phyloP scores from a whole-genome alignment of 2,329 filamentous ascomycete genomes.

The Pseudonectria buxi region DNA sequence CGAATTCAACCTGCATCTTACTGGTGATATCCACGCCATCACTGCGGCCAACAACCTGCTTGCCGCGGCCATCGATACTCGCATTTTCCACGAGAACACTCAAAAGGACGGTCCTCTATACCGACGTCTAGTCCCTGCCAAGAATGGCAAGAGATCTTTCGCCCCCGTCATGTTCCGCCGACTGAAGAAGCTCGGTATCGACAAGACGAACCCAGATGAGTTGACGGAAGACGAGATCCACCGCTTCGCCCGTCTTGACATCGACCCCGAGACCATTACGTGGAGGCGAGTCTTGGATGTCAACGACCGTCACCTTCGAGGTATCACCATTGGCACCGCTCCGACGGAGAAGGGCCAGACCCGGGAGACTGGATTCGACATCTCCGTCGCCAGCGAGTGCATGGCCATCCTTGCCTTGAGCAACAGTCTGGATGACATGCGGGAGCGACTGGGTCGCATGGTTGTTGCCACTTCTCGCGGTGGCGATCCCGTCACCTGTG shows the following conservation, averaged over 20 bases:
- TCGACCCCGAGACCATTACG: conserved; percentile 94
- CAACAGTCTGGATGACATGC: conserved; percentile 80
- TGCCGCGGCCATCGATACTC: conserved; percentile 91
- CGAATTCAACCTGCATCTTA: conserved; percentile 97
- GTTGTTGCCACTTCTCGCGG: conserved; percentile 80
- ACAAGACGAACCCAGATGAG: conserved; percentile 88
- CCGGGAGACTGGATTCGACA: conserved; percentile 90
- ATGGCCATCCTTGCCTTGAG: conserved; percentile 97
- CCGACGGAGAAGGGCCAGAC: conserved; percentile 84
- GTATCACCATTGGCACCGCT: conserved; percentile 81
- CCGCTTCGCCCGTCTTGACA: conserved; percentile 88
- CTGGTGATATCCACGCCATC: conserved; percentile 96
- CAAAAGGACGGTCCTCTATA: conserved; percentile 88
- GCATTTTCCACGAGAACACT: conserved; percentile 96
- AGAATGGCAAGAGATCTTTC: conserved; percentile 85
- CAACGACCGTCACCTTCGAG: conserved; percentile 89
- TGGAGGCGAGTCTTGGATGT: conserved; percentile 96
- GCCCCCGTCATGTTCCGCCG: conserved; percentile 86
- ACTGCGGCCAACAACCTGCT: conserved; percentile 95
- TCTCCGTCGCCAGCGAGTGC: conserved; percentile 93
- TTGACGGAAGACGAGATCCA: conserved; percentile 83
- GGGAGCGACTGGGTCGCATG: conserved; percentile 90
- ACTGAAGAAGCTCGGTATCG: conserved; percentile 90
- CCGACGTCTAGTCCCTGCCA: conserved; percentile 77
- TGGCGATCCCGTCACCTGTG: conserved; percentile 90